These are phyloP conservation scores for Bacterosira constricta DNA, from an alignment of 108 stramenopile species.

Conservation along the genomic window DNA sequence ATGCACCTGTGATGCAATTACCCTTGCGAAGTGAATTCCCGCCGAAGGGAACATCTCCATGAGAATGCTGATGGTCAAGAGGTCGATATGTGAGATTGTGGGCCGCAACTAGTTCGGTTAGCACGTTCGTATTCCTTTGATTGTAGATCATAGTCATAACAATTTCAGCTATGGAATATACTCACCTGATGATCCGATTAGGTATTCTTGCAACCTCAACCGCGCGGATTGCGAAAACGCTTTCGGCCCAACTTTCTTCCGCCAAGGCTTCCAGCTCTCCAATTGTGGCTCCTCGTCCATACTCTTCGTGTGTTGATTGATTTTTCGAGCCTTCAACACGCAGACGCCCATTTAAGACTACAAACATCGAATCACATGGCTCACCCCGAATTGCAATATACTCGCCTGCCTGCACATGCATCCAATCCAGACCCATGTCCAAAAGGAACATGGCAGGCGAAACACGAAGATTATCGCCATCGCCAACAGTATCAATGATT, in stretches of 20 bases:
- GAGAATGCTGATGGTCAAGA: constrained; percentile 37
- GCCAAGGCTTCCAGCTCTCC: constrained; percentile 49
- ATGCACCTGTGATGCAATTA: constrained; percentile 44
- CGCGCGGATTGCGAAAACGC: constrained; percentile 52
- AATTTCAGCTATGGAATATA: too few relatives aligned
- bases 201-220: constrained; percentile 56
- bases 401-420: constrained; percentile 49
- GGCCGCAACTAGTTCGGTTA: too few relatives aligned
- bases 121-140: too few relatives aligned
- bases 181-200: too few relatives aligned
- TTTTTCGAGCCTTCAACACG: not conserved
- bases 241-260: constrained; percentile 31
- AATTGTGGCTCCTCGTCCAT: constrained; percentile 53
- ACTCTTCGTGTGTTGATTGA: constrained; percentile 25
- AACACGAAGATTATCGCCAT: constrained; percentile 6
- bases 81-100: too few relatives aligned
- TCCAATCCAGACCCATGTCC: constrained; percentile 54
- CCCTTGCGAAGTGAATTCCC: constrained; percentile 52
- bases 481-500: constrained; percentile 35
- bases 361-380: constrained; percentile 53
- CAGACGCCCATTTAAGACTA: constrained; percentile 60
- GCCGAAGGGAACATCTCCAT: constrained; percentile 45
- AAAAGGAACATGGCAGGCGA: constrained; percentile 52
- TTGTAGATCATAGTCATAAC: too few relatives aligned
- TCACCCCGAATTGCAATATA: constrained; percentile 46